Conservation (phyloP, 2,329 filamentous ascomycete genomes). For the Fusarium sublunatum region DNA sequence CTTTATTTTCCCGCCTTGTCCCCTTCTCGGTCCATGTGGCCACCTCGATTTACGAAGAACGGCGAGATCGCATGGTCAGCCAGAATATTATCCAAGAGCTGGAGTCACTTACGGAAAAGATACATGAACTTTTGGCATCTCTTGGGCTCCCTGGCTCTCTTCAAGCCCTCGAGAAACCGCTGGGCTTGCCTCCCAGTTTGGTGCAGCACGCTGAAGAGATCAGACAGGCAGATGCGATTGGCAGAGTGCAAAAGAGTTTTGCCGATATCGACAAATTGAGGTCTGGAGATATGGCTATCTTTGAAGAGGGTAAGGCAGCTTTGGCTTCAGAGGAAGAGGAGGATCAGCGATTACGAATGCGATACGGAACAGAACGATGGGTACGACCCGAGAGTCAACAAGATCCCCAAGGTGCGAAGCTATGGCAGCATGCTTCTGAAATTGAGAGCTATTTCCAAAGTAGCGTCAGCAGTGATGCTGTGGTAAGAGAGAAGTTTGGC, state of each 20-base stretch:
- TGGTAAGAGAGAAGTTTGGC: conserved; percentile 81
- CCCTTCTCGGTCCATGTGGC: conserved; percentile 96
- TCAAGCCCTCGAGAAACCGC: conserved; percentile 92
- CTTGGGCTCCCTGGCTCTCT: conserved; percentile 91
- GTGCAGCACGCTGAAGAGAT: conserved; percentile 94
- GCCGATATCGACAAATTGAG: conserved; percentile 93
- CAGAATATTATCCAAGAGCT: conserved; percentile 87
- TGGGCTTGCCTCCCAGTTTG: conserved; percentile 86
- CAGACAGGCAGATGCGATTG: conserved; percentile 86
- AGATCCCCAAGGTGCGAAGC: conserved; percentile 73
- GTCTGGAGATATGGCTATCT: conserved; percentile 78
- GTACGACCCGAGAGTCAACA: conserved; percentile 73
- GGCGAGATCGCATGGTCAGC: conserved; percentile 89
- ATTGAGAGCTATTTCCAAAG: conserved; percentile 87
- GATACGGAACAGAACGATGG: conserved; percentile 92
- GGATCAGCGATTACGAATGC: conserved; percentile 78
- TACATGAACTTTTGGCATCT: conserved; percentile 83
- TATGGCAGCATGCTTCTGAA: conserved; percentile 80
- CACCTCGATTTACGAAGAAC: conserved; percentile 93
- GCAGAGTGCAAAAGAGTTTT: conserved; percentile 80
- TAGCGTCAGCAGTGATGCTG: conserved; percentile 65
- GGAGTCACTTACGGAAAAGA: conserved; percentile 80
- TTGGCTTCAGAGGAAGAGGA: conserved; percentile 85
- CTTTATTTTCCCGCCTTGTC: conserved; percentile 89
- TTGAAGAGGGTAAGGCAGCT: conserved; percentile 83